A percentile compares a stretch with the other conserved stretches of the same genome.
These are phyloP conservation scores for Penicillium crustosum DNA, from an alignment of 2,329 filamentous ascomycete genomes.

Conservation along the genomic window DNA sequence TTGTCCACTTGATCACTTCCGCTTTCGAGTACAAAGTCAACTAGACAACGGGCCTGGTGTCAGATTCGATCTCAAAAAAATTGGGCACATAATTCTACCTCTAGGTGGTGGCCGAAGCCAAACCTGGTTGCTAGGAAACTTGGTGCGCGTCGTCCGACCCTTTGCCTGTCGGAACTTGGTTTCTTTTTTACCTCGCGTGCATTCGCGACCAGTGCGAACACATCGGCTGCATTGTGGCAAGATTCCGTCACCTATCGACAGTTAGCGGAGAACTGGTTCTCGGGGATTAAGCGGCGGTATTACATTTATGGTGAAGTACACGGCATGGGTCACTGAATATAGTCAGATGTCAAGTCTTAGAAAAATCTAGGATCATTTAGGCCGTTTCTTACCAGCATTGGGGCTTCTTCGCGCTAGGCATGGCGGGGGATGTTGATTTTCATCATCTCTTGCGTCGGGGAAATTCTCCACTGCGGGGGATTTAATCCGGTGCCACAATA, in stretches of 20 bases:
- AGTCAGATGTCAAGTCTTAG: not conserved
- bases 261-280: not conserved
- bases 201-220: constrained; percentile 17
- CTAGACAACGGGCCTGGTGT: constrained; percentile 5
- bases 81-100: constrained; percentile 11
- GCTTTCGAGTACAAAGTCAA: constrained; percentile 24
- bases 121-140: constrained; percentile 24
- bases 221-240: constrained; percentile 24
- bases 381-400: constrained; percentile 19
- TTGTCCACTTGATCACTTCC: constrained; percentile 18
- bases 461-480: constrained; percentile 7
- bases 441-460: constrained; percentile 1
- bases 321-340: constrained; percentile 22
- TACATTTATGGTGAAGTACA: constrained; percentile 24
- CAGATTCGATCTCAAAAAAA: not conserved
- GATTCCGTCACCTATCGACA: constrained; percentile 17
- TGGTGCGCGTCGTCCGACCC: constrained; percentile 10
- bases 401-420: constrained; percentile 12
- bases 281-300: not conserved
- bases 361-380: not conserved
- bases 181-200: constrained; percentile 11
- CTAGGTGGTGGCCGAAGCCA: constrained; percentile 24
- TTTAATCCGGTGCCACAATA: not conserved
- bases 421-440: constrained; percentile 4
- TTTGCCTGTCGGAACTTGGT: constrained; percentile 18